Base-by-base conservation (phyloP, 2,329 filamentous ascomycete genomes). In the Botryotinia globosa region DNA sequence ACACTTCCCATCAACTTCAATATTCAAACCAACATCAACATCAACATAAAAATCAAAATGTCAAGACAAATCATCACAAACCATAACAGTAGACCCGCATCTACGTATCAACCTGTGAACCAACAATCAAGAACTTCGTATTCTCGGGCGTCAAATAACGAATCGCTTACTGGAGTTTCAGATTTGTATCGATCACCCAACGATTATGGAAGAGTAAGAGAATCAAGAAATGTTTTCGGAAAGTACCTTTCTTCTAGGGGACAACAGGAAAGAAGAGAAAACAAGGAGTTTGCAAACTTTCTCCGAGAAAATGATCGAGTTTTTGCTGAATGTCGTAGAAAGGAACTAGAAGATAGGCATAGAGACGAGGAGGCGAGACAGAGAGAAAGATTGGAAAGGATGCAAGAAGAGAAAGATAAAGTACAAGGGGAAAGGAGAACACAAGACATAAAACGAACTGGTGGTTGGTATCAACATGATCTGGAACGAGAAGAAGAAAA, bases 271-370 rank as follows among this genome's bases (percentile, higher is more conserved):
- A 51, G 48, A n/a, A 51, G 25, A 51, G 48, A n/a, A 1, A 6
- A 14, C 10, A n/a, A 16, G 48, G 12, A 51, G 25, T 7, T n/a
- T 51, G 25, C 25, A n/a, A n/a, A n/a, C 4, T 14, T 0, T 51
- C 1, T 2, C 25, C 0, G 14, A 51, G 25, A 51, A 51, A n/a
- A 6, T 7, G 48, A 51, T 14, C 10, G 10, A 16, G 0, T 12
- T n/a, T n/a, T 12, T 14, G 48, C 48, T 51, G 48, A 14, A 51
- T 5, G 6, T 25, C 48, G 25, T 4, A 51, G 48, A 51, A 51
- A 51, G 12, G 48, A 6, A 14, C 4, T 51, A 12, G 48, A n/a
- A 12, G 18, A 4, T 25, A 51, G 10, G 1, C 10, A 12, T n/a
- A n/a, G 48, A 51, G 25, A 51, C 25, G 48, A 51, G 10, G 22